Conservation (phyloP, 352 stramenopile genomes). For the Pythium brachiatum region DNA sequence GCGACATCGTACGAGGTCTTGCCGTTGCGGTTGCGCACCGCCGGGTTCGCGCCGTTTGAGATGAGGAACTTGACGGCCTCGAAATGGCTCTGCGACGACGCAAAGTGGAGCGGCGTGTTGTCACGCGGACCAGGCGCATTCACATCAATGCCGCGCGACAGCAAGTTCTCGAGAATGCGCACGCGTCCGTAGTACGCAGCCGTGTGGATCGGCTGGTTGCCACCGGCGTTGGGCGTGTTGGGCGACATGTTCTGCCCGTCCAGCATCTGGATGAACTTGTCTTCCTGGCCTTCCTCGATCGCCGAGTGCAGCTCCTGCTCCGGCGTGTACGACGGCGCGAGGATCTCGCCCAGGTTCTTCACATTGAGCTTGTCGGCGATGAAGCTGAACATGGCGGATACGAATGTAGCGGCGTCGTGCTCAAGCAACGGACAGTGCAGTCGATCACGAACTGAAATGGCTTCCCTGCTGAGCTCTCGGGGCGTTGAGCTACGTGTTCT, state of each 20-base stretch:
- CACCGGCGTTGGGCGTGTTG: slow-evolving; percentile 65
- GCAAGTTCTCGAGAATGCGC: slow-evolving; percentile 67
- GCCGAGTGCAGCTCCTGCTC: slow-evolving; percentile 82
- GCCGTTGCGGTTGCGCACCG: slow-evolving; percentile 72
- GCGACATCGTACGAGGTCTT: slow-evolving; percentile 83
- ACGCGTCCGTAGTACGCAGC: slow-evolving; percentile 80
- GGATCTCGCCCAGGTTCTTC: slow-evolving; percentile 85
- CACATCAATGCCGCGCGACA: slow-evolving; percentile 68
- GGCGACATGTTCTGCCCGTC: slow-evolving; percentile 70
- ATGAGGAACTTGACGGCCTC: slow-evolving; percentile 78
- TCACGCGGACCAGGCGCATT: slow-evolving; percentile 60
- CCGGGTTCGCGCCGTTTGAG: slow-evolving; percentile 67
- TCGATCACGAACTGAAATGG: background rate
- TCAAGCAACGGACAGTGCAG: too few species aligned
- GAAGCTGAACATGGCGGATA: slow-evolving; percentile 84
- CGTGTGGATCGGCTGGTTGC: slow-evolving; percentile 84
- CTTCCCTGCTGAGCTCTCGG: background rate
- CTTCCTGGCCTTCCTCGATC: slow-evolving; percentile 68
- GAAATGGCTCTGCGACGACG: slow-evolving; percentile 70
- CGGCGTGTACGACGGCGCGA: slow-evolving; percentile 84
- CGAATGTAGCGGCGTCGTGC: background rate
- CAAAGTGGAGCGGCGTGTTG: slow-evolving; percentile 84
- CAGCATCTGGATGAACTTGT: slow-evolving; percentile 71
- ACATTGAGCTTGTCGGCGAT: slow-evolving; percentile 89
- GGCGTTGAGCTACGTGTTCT: slow-evolving; percentile 24